Evolutionary conservation across 352 stramenopile genomes (phyloP).

Genomic region (Thalassiosira mediterranea): DNA sequence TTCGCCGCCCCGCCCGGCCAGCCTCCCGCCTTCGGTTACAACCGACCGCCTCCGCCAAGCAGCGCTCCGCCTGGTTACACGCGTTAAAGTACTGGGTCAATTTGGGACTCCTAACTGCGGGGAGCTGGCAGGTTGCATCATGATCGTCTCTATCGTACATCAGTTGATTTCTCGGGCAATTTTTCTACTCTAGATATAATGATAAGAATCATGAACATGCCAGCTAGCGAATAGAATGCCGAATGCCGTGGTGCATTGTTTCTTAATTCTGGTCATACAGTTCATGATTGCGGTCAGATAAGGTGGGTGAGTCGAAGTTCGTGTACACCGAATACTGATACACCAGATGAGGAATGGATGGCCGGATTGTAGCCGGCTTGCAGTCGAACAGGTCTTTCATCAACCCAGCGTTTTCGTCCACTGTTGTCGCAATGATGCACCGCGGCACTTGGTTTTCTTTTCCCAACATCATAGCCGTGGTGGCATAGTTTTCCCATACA

Average conservation of each 20-base stretch:
- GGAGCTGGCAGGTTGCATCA: no score
- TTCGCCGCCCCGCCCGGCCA: constrained; percentile 48
- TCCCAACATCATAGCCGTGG: constrained; percentile 81
- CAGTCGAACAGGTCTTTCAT: constrained; percentile 89
- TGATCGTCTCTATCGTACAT: no score
- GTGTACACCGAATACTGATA: constrained; percentile 94
- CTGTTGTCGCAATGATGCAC: constrained; percentile 90
- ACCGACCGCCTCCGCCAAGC: constrained; percentile 20
- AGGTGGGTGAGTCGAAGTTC: constrained; percentile 81
- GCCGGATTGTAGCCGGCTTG: constrained; percentile 84
- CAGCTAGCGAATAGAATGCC: neutral
- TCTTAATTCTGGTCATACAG: neutral
- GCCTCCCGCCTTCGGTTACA: constrained; percentile 42
- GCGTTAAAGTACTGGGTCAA: no score
- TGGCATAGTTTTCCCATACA: constrained; percentile 90
- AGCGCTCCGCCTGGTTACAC: constrained; percentile 15
- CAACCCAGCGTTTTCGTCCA: constrained; percentile 89
- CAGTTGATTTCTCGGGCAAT: no score
- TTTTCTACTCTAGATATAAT: no score
- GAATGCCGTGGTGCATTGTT: neutral
- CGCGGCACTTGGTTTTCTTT: constrained; percentile 55
- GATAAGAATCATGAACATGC: no score
- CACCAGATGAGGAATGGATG: constrained; percentile 92
- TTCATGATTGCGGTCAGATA: constrained; percentile 5
- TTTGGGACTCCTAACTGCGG: no score